Percentiles rank a stretch among this genome's conserved stretches.
These are phyloP conservation scores for Entoloma clypeatum DNA, from an alignment of 1,284 basidiomycete species.

Conservation along the genomic window DNA sequence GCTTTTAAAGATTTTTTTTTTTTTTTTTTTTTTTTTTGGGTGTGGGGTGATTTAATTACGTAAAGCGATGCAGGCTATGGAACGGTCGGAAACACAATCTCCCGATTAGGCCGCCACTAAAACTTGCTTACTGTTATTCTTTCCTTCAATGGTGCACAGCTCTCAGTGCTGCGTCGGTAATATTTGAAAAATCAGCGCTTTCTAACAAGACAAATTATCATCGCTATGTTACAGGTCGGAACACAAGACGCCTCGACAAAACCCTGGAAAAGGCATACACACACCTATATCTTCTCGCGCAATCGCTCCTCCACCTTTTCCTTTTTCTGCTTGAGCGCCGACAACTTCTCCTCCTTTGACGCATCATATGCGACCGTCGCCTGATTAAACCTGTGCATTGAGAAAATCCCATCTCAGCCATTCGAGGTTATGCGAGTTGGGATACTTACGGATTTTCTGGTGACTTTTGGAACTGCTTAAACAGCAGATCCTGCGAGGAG, in stretches of 20 bases:
- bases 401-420: conserved; percentile 1
- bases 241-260: too few relatives aligned
- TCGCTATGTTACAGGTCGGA: too few relatives aligned
- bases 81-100: too few relatives aligned
- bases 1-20: conserved; percentile 17
- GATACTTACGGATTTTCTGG: conserved; percentile 79
- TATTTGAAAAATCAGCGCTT: background rate
- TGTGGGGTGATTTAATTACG: conserved; percentile 14
- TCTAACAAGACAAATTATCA: too few relatives aligned
- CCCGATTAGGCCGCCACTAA: too few relatives aligned
- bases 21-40: conserved; percentile 1
- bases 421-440: conserved; percentile 2
- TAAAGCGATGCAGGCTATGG: conserved; percentile 11
- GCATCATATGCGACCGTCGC: conserved; percentile 54
- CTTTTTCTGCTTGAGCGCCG: conserved; percentile 32
- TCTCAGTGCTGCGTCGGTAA: background rate
- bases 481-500: conserved; percentile 56
- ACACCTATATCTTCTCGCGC: conserved; percentile 26
- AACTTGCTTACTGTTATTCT: too few relatives aligned
- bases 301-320: conserved; percentile 35
- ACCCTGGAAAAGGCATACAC: background rate
- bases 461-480: conserved; percentile 86
- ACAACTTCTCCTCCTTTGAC: conserved; percentile 37
- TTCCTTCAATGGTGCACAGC: too few relatives aligned
- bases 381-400: conserved; percentile 71